phyloP scores from a whole-genome alignment of 305 asterid genomes.

The Rubia balearica region DNA sequence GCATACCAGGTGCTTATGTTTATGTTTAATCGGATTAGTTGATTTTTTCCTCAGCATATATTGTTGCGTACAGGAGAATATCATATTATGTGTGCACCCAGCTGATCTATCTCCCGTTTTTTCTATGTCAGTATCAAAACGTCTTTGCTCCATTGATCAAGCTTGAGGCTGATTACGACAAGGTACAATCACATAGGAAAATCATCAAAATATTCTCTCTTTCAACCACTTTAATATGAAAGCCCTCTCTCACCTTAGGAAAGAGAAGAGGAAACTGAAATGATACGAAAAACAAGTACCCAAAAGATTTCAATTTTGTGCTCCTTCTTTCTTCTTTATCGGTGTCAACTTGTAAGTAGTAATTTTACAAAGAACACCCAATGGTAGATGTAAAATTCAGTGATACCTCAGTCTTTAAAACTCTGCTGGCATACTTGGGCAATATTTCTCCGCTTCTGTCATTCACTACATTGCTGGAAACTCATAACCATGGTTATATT shows the following conservation, averaged over 20 bases:
- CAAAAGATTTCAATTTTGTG: not conserved
- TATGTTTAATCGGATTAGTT: slow-evolving; percentile 14
- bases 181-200: slow-evolving; percentile 38
- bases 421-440: not conserved
- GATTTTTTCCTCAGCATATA: not conserved
- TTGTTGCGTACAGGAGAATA: not conserved
- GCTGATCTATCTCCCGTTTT: slow-evolving; percentile 5
- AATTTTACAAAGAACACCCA: no score
- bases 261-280: not conserved
- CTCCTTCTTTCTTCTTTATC: no score
- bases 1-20: slow-evolving; percentile 80
- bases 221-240: not conserved
- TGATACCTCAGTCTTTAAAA: no score
- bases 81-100: not conserved
- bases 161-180: slow-evolving; percentile 99
- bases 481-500: not conserved
- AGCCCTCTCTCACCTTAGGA: not conserved
- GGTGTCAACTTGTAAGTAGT: no score
- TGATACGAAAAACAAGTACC: not conserved
- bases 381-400: no score
- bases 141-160: slow-evolving; percentile 97
- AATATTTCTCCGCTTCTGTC: not conserved
- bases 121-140: slow-evolving; percentile 79
- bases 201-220: not conserved
- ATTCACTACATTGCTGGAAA: not conserved